Base-by-base conservation (phyloP, 352 stramenopile genomes). In the Phytophthora fragariaefolia region DNA sequence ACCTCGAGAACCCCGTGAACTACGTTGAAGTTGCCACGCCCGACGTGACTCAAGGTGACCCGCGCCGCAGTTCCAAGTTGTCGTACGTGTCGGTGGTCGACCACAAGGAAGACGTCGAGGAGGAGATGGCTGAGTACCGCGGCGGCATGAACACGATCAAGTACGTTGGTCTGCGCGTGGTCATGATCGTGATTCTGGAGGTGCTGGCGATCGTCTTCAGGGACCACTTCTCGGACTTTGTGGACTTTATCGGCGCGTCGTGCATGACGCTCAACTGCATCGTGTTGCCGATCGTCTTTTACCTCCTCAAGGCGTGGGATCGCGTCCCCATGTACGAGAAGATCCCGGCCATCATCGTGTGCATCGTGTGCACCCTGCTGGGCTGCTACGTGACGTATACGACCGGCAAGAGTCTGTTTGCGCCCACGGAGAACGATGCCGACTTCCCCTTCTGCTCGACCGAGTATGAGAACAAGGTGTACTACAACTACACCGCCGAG, bases 191-290 rank as follows among this genome's bases (percentile, higher is more conserved):
- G 22, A 54, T 86, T 52, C 34, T 80, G 23, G 73, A 78, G 2
- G 60, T 79, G 17, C 49, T 69, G 15, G 69, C 72, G 1, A 63
- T 83, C 22, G 50, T 80, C 2, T 62, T 82, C 22, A 54, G 71
- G 38, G 66, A 83, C 28, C 64, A 78, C 20, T 80, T 83, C 48
- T 62, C 70, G 22, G 72, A 80, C 45, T 63, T 83, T 26, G 51
- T 60, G 1, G 73, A 79, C 52, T 83, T 83, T 30, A 57, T 79
- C 4, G 72, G 71, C 22, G 75, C 75, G 8, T 76, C 75, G 26
- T 73, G 65, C 24, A 80, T 79, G 36, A 77, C 64, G 13, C 47
- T 62, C 17, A 76, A 69, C 57, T 80, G 68, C 43, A 80, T 83
- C 26, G 22, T 83, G 15, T 28, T 83, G 40, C 75, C 75, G 51